Conservation (phyloP, 1,139 yeast genomes). For the Diutina pseudorugosa region DNA sequence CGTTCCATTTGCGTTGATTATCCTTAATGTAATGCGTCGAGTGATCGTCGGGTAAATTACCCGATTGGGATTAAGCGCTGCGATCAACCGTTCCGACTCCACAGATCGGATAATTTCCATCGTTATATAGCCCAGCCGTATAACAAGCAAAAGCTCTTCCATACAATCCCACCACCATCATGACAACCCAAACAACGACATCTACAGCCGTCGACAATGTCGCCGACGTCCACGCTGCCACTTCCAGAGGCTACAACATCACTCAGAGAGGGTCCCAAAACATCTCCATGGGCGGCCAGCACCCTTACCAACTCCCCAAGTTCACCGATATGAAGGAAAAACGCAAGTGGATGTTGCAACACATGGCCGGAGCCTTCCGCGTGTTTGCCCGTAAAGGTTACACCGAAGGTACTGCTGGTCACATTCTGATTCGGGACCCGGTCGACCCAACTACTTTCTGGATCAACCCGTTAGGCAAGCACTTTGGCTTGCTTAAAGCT, state of each 20-base stretch:
- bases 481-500: conserved; percentile 57
- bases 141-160: too few relatives aligned
- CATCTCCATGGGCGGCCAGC: conserved; percentile 21
- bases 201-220: not conserved
- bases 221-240: not conserved
- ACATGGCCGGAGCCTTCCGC: conserved; percentile 76
- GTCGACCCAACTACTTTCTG: conserved; percentile 60
- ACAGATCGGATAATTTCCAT: not conserved
- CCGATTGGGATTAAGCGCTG: not conserved
- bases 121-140: not conserved
- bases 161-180: not conserved
- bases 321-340: conserved; percentile 38
- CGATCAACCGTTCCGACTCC: not conserved
- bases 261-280: conserved; percentile 3
- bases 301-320: conserved; percentile 38
- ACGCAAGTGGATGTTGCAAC: conserved; percentile 55
- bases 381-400: conserved; percentile 64
- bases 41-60: conserved; percentile 1
- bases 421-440: conserved; percentile 71
- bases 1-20: too few relatives aligned
- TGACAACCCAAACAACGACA: not conserved
- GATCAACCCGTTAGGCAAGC: conserved; percentile 70
- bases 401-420: conserved; percentile 75
- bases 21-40: too few relatives aligned
- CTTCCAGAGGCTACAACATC: conserved; percentile 3